Percentiles rank a stretch among this genome's conserved stretches.
Conservation (phyloP, 179 eudicot genomes). For the Heliamphora pulchella region DNA sequence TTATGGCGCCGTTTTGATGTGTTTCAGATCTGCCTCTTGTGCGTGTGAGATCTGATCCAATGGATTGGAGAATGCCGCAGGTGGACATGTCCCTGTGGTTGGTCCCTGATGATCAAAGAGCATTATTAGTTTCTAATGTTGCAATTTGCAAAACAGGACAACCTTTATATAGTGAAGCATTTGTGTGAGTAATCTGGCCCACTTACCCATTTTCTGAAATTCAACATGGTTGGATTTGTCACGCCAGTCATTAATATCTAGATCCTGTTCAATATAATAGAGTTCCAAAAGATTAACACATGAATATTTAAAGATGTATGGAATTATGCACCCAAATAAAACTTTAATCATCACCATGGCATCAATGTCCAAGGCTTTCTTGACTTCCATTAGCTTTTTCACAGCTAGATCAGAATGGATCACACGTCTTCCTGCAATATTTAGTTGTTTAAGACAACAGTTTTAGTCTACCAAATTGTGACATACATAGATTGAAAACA, state of each 20-base stretch:
- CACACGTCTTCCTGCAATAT: constrained; percentile 74
- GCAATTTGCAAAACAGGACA: not conserved
- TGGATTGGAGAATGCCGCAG: constrained; percentile 69
- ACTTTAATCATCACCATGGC: constrained; percentile 37
- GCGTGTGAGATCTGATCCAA: constrained; percentile 91
- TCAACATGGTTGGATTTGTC: constrained; percentile 31
- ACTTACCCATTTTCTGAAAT: constrained; percentile 37
- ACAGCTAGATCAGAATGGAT: constrained; percentile 68
- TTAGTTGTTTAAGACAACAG: not conserved
- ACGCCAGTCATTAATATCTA: constrained; percentile 35
- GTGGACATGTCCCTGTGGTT: constrained; percentile 61
- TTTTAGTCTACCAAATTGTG: not conserved
- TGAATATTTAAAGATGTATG: not conserved
- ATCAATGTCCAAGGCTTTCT: constrained; percentile 43
- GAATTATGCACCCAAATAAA: not conserved
- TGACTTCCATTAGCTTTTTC: constrained; percentile 73
- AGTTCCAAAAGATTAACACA: not conserved
- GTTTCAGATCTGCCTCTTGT: constrained; percentile 47
- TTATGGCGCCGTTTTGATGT: constrained; percentile 38
- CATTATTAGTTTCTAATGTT: too few relatives aligned
- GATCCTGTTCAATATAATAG: constrained; percentile 39
- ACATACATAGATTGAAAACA: not conserved
- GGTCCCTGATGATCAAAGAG: constrained; percentile 33
- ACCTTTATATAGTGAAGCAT: not conserved
- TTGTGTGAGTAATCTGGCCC: not conserved